Evolutionary conservation across 2,329 filamentous ascomycete species (phyloP).

Genomic region (Rutstroemia sp.): DNA sequence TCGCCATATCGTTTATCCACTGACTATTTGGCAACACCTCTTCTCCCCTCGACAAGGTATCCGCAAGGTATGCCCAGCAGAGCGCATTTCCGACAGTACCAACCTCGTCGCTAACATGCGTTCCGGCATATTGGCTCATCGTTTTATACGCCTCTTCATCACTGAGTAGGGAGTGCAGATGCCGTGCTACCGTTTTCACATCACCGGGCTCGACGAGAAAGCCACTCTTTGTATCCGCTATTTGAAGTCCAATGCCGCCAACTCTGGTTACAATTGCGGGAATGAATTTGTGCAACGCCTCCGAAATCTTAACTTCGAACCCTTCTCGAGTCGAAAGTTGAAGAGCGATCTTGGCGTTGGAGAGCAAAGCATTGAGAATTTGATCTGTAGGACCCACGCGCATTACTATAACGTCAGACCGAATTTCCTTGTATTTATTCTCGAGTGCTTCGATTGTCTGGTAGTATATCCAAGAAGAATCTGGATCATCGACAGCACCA

Average conservation of each 20-base stretch:
- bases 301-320: constrained; percentile 81
- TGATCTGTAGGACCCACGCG: constrained; percentile 73
- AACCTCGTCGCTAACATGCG: constrained; percentile 64
- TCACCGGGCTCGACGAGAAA: no score
- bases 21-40: constrained; percentile 4
- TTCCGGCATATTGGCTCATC: no score
- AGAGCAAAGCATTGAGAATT: constrained; percentile 68
- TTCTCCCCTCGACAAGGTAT: constrained; percentile 51
- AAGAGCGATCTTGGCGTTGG: constrained; percentile 64
- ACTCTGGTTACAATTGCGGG: constrained; percentile 39
- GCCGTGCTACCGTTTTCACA: no score
- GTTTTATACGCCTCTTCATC: no score
- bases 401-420: constrained; percentile 62
- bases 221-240: no score
- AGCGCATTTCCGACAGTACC: constrained; percentile 73
- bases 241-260: no score
- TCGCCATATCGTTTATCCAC: no score
- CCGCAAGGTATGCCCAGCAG: constrained; percentile 70
- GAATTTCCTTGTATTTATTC: no score
- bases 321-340: constrained; percentile 77
- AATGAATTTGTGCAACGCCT: constrained; percentile 72
- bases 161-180: no score
- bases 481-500: no score
- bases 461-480: no score
- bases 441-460: no score